phyloP scores from a whole-genome alignment of 352 stramenopile genomes.

The Globisporangium middletonii region DNA sequence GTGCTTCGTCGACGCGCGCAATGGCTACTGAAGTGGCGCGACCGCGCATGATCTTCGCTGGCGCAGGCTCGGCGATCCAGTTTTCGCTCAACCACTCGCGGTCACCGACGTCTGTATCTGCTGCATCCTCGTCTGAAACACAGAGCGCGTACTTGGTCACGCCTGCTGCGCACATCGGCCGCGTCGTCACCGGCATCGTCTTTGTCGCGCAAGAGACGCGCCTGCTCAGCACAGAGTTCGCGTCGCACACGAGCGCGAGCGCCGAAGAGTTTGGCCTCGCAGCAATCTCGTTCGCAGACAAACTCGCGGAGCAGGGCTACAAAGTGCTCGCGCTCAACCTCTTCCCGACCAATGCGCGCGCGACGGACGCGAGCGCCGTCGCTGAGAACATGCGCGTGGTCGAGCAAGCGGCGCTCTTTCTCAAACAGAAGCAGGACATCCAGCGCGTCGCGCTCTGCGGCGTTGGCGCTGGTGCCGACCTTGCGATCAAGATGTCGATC shows the following conservation, averaged over 20 bases:
- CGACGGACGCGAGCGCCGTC: slow-evolving; percentile 7
- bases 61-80: slow-evolving; percentile 41
- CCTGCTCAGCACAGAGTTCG: slow-evolving; percentile 26
- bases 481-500: slow-evolving; percentile 59
- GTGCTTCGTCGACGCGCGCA: not conserved
- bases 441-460: slow-evolving; percentile 69
- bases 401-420: slow-evolving; percentile 42
- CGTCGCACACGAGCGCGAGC: slow-evolving; percentile 3
- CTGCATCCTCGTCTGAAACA: slow-evolving; percentile 3
- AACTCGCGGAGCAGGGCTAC: slow-evolving; percentile 84
- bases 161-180: slow-evolving; percentile 67
- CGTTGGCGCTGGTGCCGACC: slow-evolving; percentile 57
- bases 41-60: slow-evolving; percentile 38
- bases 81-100: slow-evolving; percentile 27
- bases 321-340: slow-evolving; percentile 76
- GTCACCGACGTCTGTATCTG: slow-evolving; percentile 1
- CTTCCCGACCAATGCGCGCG: slow-evolving; percentile 16
- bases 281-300: slow-evolving; percentile 75
- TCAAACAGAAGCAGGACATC: slow-evolving; percentile 67
- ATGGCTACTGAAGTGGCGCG: slow-evolving; percentile 25
- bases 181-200: slow-evolving; percentile 80
- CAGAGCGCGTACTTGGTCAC: slow-evolving; percentile 66
- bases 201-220: slow-evolving; percentile 42
- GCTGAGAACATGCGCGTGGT: slow-evolving; percentile 25
- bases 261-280: slow-evolving; percentile 45